These are phyloP conservation scores for Corylus americana DNA, from an alignment of 306 rosid genomes.

Conservation along the genomic window DNA sequence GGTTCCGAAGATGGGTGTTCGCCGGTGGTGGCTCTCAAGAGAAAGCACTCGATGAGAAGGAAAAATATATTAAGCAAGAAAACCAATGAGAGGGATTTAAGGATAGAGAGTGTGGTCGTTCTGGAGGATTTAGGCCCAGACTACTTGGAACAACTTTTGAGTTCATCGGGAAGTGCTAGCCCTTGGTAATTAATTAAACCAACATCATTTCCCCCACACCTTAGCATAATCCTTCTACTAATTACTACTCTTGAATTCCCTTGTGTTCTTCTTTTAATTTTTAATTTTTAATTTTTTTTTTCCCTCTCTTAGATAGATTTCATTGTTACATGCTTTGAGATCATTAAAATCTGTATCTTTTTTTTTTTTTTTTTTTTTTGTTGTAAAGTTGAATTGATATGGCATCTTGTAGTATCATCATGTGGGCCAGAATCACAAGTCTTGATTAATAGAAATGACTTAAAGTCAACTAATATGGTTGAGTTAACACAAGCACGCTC, in stretches of 20 bases:
- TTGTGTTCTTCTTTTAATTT: constrained; percentile 12
- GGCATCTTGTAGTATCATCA: not conserved
- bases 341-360: constrained; percentile 28
- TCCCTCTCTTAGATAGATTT: not conserved
- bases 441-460: not conserved
- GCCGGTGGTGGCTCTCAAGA: constrained; percentile 84
- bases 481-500: not conserved
- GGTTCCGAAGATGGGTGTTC: constrained; percentile 60
- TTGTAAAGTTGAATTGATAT: constrained; percentile 8
- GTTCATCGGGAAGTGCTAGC: constrained; percentile 42
- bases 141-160: constrained; percentile 81
- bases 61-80: constrained; percentile 53
- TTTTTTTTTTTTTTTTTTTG: not conserved
- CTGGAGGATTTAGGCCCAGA: constrained; percentile 90
- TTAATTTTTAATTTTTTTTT: not conserved
- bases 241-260: not conserved
- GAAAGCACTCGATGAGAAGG: constrained; percentile 81
- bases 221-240: not conserved
- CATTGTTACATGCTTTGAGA: constrained; percentile 22
- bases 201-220: not conserved
- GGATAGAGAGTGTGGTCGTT: constrained; percentile 68
- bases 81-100: constrained; percentile 42
- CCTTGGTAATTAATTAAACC: constrained; percentile 14
- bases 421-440: not conserved
- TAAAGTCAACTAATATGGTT: not conserved